These are phyloP conservation scores for Annulohypoxylon stygium DNA, from an alignment of 495 filamentous ascomycete genomes.

Conservation along the genomic window DNA sequence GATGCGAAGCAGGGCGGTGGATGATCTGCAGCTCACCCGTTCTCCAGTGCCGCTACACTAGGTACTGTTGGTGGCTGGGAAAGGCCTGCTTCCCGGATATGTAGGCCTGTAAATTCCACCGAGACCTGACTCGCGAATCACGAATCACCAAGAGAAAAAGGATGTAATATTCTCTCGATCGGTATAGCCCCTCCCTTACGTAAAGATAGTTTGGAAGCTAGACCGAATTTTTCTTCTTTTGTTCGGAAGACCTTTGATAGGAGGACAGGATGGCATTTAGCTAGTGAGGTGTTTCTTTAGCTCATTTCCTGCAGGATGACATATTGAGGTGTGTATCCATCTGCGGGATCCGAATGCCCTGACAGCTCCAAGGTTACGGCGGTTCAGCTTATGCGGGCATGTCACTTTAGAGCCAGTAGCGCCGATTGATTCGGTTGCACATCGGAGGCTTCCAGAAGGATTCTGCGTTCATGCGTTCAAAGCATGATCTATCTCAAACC, in stretches of 20 bases:
- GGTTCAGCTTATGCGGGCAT: conserved; percentile 15
- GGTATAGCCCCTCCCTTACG: background rate
- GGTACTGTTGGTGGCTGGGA: conserved; percentile 41
- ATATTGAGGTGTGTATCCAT: conserved; percentile 22
- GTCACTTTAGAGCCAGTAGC: conserved; percentile 7
- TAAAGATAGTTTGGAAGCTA: conserved; percentile 1
- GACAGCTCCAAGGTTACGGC: conserved; percentile 9
- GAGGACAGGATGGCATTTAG: conserved; percentile 12
- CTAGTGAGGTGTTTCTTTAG: background rate
- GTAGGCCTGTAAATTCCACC: conserved; percentile 23
- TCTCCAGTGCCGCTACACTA: conserved; percentile 25
- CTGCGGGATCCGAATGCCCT: conserved; percentile 20
- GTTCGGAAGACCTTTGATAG: conserved; percentile 6
- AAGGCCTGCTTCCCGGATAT: conserved; percentile 24
- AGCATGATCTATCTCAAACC: conserved; percentile 34
- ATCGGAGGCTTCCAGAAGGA: conserved; percentile 38
- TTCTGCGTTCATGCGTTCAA: conserved; percentile 37
- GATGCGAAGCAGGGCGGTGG: conserved; percentile 34
- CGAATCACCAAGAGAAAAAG: conserved; percentile 4
- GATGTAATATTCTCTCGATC: conserved; percentile 3
- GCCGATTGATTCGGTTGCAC: conserved; percentile 1
- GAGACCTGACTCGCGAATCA: conserved; percentile 37
- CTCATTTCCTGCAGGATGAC: conserved; percentile 8
- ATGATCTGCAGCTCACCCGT: conserved; percentile 39
- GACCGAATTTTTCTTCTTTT: conserved; percentile 3